These are phyloP conservation scores for Xylariaceae sp. DNA, from an alignment of 2,329 filamentous ascomycete genomes.

Conservation along the genomic window DNA sequence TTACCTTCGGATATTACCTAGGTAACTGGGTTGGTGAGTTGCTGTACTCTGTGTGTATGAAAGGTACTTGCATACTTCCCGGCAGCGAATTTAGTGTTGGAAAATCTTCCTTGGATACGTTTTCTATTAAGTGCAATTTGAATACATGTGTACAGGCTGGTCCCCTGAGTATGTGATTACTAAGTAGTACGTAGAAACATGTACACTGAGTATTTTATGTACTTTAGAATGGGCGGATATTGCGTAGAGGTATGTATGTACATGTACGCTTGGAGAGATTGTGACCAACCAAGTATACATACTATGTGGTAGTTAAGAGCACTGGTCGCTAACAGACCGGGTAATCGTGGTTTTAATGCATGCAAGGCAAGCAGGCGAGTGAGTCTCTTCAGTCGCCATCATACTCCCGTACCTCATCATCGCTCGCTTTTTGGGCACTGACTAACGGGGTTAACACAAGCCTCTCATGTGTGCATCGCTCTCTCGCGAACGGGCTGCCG, in stretches of 20 bases:
- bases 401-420: neutral
- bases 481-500: neutral
- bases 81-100: neutral
- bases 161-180: neutral
- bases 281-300: neutral
- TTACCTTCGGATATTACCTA: too few relatives aligned
- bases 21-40: too few relatives aligned
- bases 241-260: too few relatives aligned
- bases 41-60: too few relatives aligned
- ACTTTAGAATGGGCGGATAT: too few relatives aligned
- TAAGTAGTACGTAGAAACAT: too few relatives aligned
- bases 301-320: neutral
- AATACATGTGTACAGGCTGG: neutral
- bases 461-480: neutral
- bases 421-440: neutral
- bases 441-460: neutral
- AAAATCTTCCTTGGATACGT: neutral
- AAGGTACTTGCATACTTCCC: neutral
- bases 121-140: neutral
- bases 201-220: too few relatives aligned
- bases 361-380: too few relatives aligned
- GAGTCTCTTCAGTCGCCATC: too few relatives aligned
- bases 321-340: neutral
- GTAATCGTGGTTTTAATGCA: neutral
- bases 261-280: too few relatives aligned